Base-by-base conservation (phyloP, 2,329 filamentous ascomycete genomes). In the Venturia oleaginea region DNA sequence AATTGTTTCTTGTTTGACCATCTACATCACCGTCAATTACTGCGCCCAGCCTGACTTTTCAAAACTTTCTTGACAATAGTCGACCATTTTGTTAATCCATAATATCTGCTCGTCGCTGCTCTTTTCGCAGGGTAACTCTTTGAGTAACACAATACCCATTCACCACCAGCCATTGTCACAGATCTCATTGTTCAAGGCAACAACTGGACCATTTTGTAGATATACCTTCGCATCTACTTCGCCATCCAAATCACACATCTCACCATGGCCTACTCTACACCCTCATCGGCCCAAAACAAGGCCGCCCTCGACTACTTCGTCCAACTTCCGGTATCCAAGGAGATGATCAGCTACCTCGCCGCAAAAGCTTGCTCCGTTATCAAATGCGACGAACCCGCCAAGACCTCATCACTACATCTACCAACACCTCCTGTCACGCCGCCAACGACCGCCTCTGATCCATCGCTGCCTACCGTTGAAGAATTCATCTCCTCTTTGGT, bases 401-500 rank as follows among this genome's bases (percentile, higher is more conserved):
- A 74, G 70, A 94, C 94, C 73, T 72, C 75, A 65, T 68, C 71
- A 66, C 68, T 68, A 70, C 30, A 37, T 32, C 78, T 83, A 30
- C 83, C 81, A 27, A 86, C 84, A 43, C 84, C 84, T 66, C 84
- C 84, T 37, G 78, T 80, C 38, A 84, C 84, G 32, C 84, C 85
- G 64, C 82, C 83, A 17, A 78, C 83, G 69, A 74, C 80, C 66
- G 69, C 75, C 61, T 70, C 81, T 73, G 81, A 81, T 66, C 73
- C 77, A 34, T 64, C 72, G 34, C 73, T 99, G 38, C 94, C 94
- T 3, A 87, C 89, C 0, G 80, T 97, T 42, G 91, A 96, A 76
- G 84, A 87, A 65, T 99, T 97, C 82, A 97, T 99, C 78, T 88
- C 86, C 61, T 91, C 92, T 68, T 84, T 99, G 37, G 92, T 97